phyloP scores from a whole-genome alignment of 306 rosid genomes.

The Corylus heterophylla region DNA sequence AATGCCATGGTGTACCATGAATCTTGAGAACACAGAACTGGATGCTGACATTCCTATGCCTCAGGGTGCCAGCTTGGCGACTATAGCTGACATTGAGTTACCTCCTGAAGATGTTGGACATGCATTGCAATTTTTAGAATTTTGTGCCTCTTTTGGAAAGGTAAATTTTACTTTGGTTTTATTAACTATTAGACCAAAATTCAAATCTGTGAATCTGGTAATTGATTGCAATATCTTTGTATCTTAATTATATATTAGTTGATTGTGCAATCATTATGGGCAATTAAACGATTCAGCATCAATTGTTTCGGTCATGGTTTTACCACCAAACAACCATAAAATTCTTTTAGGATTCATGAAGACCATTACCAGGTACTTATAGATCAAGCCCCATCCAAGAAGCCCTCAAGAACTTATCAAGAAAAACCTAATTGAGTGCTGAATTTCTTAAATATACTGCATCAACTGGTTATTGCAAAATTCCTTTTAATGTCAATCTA shows the following conservation, averaged over 20 bases:
- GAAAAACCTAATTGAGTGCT: too few relatives aligned
- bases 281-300: background rate
- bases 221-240: background rate
- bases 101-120: constrained; percentile 59
- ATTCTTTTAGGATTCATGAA: too few relatives aligned
- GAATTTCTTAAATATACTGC: too few relatives aligned
- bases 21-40: constrained; percentile 14
- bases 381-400: too few relatives aligned
- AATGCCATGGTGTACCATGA: constrained; percentile 11
- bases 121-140: constrained; percentile 80
- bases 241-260: background rate
- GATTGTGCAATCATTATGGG: background rate
- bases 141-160: constrained; percentile 72
- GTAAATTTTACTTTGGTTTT: constrained; percentile 34
- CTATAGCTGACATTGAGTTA: constrained; percentile 50
- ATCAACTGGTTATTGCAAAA: too few relatives aligned
- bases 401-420: too few relatives aligned
- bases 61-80: constrained; percentile 41
- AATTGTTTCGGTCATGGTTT: too few relatives aligned
- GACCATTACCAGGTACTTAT: too few relatives aligned
- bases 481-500: too few relatives aligned
- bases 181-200: background rate
- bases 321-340: too few relatives aligned
- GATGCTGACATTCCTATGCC: constrained; percentile 46
- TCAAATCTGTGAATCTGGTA: background rate